These are phyloP conservation scores for Colletotrichum trifolii DNA, from an alignment of 2,329 filamentous ascomycete species.

Conservation along the genomic window DNA sequence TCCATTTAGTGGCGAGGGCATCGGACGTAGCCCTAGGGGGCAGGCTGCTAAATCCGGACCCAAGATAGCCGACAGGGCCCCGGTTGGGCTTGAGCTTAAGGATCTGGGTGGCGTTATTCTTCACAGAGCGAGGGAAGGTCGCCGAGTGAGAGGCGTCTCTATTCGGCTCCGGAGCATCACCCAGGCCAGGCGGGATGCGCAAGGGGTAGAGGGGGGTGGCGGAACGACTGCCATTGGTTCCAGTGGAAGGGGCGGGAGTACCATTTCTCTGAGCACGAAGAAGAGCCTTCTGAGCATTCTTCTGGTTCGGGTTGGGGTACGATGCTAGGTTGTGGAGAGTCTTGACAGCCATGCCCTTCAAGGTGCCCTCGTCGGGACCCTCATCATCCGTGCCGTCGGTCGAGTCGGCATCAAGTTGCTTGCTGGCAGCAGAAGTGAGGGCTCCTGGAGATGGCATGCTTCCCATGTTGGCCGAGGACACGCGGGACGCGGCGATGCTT, in stretches of 20 bases:
- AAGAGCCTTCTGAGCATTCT: conserved; percentile 60
- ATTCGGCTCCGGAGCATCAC: background rate
- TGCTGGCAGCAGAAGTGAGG: conserved; percentile 39
- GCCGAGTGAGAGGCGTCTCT: conserved; percentile 21
- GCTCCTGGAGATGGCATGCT: conserved; percentile 38
- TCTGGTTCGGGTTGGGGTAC: conserved; percentile 66
- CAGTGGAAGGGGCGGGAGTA: conserved; percentile 33
- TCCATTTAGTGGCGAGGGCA: conserved; percentile 4
- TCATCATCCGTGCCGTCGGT: conserved; percentile 43
- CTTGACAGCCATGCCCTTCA: conserved; percentile 57
- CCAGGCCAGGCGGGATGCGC: background rate
- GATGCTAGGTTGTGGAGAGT: conserved; percentile 65
- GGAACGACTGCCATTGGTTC: conserved; percentile 35
- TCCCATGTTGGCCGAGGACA: conserved; percentile 43
- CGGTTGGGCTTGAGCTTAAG: background rate
- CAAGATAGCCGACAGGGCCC: too few species aligned
- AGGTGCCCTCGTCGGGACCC: conserved; percentile 42
- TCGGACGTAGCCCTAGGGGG: conserved; percentile 1
- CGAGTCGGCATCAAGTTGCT: conserved; percentile 40
- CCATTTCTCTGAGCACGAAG: conserved; percentile 42
- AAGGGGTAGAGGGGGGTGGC: conserved; percentile 14
- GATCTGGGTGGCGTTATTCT: conserved; percentile 8
- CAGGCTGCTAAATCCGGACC: conserved; percentile 22
- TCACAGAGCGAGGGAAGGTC: conserved; percentile 11
- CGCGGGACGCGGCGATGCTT: conserved; percentile 40